Conservation (phyloP, 306 rosid genomes). For the Fragaria vesca region DNA sequence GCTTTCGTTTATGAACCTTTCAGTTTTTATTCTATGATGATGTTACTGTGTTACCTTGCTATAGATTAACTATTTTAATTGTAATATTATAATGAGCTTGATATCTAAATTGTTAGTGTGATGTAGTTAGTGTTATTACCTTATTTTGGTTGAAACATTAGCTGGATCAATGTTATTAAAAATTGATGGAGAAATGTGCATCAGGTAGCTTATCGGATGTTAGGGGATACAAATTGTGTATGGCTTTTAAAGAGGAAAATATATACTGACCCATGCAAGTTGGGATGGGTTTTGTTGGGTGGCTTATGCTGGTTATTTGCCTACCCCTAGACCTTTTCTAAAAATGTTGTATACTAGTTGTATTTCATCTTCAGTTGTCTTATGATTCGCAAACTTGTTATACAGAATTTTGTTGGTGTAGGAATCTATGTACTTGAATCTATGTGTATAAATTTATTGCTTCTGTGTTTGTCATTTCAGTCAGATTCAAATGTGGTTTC, state of each 20-base stretch:
- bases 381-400: not conserved
- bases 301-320: not conserved
- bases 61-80: not conserved
- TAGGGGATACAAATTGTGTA: not conserved
- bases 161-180: not conserved
- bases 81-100: not conserved
- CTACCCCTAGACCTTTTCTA: not conserved
- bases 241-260: not conserved
- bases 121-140: not conserved
- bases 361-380: not conserved
- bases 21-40: not conserved
- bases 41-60: not conserved
- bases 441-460: not conserved
- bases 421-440: not conserved
- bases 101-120: not conserved
- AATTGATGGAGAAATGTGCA: not conserved
- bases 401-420: not conserved
- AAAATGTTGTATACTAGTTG: not conserved
- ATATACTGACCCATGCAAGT: not conserved
- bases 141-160: not conserved
- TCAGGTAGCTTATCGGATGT: not conserved
- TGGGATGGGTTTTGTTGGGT: not conserved
- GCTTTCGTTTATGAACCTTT: not conserved
- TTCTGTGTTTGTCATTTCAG: conserved; percentile 48
- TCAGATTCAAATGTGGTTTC: conserved; percentile 74